Conservation (phyloP, 208 protist species). For the Plasmodiophora brassicae region DNA sequence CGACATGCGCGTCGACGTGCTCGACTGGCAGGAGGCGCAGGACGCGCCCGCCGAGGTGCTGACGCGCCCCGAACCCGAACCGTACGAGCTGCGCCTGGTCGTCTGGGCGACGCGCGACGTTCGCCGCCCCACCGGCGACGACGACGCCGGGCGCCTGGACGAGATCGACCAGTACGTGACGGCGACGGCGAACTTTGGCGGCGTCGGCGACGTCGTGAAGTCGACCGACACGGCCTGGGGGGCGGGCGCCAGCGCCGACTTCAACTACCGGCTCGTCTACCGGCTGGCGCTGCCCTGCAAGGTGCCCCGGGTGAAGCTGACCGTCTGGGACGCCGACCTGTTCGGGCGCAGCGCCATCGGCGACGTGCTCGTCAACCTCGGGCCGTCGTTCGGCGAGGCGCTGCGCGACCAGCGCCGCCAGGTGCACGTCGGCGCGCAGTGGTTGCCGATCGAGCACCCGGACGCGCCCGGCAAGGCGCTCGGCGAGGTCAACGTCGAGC, state of each 20-base stretch:
- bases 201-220: background rate
- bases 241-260: background rate
- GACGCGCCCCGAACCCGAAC: background rate
- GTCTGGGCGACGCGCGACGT: background rate
- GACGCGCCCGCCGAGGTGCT: background rate
- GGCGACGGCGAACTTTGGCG: background rate
- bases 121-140: background rate
- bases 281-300: background rate
- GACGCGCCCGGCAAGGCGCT: background rate
- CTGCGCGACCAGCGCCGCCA: background rate
- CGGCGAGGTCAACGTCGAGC: constrained; percentile 1
- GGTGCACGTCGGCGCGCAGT: background rate
- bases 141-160: background rate
- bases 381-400: background rate
- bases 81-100: constrained; percentile 17
- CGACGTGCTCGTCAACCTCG: background rate
- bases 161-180: constrained; percentile 2
- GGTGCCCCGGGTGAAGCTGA: background rate
- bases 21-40: background rate
- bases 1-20: background rate
- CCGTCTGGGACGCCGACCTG: constrained; percentile 15
- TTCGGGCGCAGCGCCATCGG: background rate
- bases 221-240: background rate
- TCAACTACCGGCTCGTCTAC: background rate
- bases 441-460: background rate